These are phyloP conservation scores for Brassica incana DNA, from an alignment of 345 rosid genomes.

Conservation along the genomic window DNA sequence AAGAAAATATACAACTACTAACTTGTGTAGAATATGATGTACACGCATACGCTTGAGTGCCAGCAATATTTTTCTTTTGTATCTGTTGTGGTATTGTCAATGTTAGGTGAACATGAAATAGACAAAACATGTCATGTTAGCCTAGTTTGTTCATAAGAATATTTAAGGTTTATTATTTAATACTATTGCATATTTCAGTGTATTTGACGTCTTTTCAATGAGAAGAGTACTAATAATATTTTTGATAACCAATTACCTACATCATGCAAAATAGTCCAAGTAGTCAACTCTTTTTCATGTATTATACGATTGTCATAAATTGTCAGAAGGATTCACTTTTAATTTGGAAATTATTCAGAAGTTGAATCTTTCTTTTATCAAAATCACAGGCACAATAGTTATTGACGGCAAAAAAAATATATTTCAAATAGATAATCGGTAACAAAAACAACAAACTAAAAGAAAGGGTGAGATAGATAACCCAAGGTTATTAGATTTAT, in stretches of 20 bases:
- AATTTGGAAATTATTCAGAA: not conserved
- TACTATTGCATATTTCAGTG: not conserved
- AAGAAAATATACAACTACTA: not conserved
- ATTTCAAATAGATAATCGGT: not conserved
- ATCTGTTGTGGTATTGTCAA: not conserved
- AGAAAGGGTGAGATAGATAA: not conserved
- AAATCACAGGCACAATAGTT: not conserved
- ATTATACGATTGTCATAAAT: not conserved
- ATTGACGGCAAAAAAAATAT: not conserved
- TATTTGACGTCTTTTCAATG: not conserved
- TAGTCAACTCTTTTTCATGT: not conserved
- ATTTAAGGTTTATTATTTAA: not conserved
- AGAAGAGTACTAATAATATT: not conserved
- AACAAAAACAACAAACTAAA: not conserved
- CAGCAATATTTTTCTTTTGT: not conserved
- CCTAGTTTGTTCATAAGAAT: not conserved
- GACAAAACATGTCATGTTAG: not conserved
- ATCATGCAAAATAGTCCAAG: not conserved
- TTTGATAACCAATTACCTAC: not conserved
- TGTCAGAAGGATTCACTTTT: not conserved
- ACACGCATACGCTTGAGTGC: slow-evolving; percentile 1
- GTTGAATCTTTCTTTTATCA: not conserved
- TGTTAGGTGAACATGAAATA: not conserved
- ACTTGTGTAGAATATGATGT: not conserved
- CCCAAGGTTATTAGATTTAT: not conserved